Base-by-base conservation (phyloP, 1,284 basidiomycete genomes). In the Fistulina hepatica region DNA sequence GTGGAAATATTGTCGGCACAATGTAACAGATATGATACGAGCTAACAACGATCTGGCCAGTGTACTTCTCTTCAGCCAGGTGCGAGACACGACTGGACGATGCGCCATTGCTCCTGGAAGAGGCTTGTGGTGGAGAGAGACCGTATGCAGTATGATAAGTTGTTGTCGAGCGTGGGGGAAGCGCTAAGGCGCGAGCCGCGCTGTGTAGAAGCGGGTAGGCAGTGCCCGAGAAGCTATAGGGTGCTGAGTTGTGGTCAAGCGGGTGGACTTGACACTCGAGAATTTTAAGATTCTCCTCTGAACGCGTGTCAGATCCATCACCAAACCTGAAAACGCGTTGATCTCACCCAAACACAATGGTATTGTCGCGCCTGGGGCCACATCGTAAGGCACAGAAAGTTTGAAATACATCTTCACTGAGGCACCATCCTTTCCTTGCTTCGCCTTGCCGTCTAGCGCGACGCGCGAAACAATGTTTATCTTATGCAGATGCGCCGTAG, bases 211-310 rank as follows among this genome's bases (percentile, higher is more conserved):
- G 60, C 9, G 80, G 79, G 6, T 61, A 73, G n/a, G 67, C 54
- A 2, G 67, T 57, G 0, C 76, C 68, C 2, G 79, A 79, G 55
- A 84, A 85, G 50, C 73, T 71, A 57, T 82, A 86, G 3, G 83
- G 82, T 2, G 65, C 66, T 5, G 76, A 81, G 43, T 71, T 69
- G 38, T 56, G 60, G 55, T 85, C 78, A 19, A 86, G 61, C 8
- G 83, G 82, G 48, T 86, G 83, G 3, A 83, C 71, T 51, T 79
- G 69, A 9, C 76, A 77, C 12, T 69, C 67, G 32, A 81, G 52
- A 34, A 86, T 69, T 54, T 81, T 83, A 39, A 86, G 57, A 49
- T 80, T 82, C 44, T 81, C 80, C 74, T 86, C 82, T 81, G 50
- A 21, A 33, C 32, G 33, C 27, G 21, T 43, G 22, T 27, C 15